phyloP scores from a whole-genome alignment of 78 protist genomes.

The Monosiga brevicollis region DNA sequence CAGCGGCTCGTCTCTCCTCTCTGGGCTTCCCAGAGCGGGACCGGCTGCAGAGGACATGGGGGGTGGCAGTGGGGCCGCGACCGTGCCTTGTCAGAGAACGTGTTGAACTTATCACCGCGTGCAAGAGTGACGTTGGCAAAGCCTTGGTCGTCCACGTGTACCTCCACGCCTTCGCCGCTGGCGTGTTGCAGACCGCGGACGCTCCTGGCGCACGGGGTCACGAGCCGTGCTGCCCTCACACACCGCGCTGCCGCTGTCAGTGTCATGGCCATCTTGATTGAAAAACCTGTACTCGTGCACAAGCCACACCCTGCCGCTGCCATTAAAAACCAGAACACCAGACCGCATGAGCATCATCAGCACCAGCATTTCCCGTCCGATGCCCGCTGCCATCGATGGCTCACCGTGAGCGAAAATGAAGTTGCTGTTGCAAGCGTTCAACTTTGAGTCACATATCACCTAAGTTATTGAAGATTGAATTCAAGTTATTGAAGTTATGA shows the following conservation, averaged over 20 bases:
- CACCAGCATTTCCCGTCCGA: too few species aligned
- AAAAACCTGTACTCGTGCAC: not conserved
- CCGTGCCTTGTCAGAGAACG: not conserved
- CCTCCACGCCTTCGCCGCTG: not conserved
- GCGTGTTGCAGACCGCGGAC: not conserved
- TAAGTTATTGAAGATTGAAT: too few species aligned
- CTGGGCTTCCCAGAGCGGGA: too few species aligned
- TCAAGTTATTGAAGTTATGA: too few species aligned
- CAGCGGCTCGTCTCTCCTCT: too few species aligned
- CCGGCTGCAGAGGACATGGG: too few species aligned
- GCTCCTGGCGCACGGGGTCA: not conserved
- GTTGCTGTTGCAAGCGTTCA: too few species aligned
- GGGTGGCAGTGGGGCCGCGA: too few species aligned
- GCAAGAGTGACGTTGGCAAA: not conserved
- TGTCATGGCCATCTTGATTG: not conserved
- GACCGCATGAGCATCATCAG: too few species aligned
- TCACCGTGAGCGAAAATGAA: too few species aligned
- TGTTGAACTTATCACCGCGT: not conserved
- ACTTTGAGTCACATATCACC: too few species aligned
- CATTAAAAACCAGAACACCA: not conserved
- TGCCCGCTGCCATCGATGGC: too few species aligned
- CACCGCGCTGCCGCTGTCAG: not conserved
- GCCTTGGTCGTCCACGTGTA: not conserved
- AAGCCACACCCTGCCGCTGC: not conserved
- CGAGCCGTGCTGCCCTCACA: not conserved